phyloP scores from a whole-genome alignment of 441 rosid genomes.

The Breynia disticha region DNA sequence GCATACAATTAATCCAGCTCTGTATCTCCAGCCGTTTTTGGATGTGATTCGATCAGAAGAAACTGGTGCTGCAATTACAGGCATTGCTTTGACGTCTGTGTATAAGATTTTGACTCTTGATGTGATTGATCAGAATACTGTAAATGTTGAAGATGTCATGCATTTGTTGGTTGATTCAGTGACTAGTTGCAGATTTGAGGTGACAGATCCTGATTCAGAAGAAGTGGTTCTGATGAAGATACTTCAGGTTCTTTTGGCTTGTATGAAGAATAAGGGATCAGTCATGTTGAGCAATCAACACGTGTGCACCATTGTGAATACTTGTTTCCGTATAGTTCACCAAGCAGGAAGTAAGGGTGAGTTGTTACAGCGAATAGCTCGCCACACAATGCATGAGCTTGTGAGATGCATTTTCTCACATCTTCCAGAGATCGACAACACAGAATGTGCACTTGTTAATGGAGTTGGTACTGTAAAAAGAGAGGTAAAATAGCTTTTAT shows the following conservation, averaged over 20 bases:
- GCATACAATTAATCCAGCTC: constrained; percentile 51
- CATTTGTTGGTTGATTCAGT: constrained; percentile 79
- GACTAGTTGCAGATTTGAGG: constrained; percentile 87
- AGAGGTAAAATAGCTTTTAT: constrained; percentile 20
- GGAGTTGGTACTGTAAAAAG: constrained; percentile 28
- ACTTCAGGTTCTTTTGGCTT: constrained; percentile 93
- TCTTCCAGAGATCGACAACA: constrained; percentile 54
- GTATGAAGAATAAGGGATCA: constrained; percentile 87
- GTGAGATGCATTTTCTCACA: constrained; percentile 79
- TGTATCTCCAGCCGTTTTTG: constrained; percentile 82
- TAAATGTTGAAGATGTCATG: constrained; percentile 79
- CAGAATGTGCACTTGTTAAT: constrained; percentile 29
- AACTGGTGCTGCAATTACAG: constrained; percentile 94
- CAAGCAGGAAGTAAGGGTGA: constrained; percentile 89
- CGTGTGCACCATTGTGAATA: constrained; percentile 74
- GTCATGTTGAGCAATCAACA: constrained; percentile 69
- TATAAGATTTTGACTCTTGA: constrained; percentile 79
- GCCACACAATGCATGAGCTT: constrained; percentile 94
- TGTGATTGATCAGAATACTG: constrained; percentile 55
- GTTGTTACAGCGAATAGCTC: constrained; percentile 82
- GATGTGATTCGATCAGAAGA: constrained; percentile 86
- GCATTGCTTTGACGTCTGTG: constrained; percentile 90
- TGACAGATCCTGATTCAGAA: constrained; percentile 93
- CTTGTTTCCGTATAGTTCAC: constrained; percentile 91
- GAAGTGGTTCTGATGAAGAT: constrained; percentile 97